Base-by-base conservation (phyloP, 371 early-diverging fungal species). In the Mucor piriformis region DNA sequence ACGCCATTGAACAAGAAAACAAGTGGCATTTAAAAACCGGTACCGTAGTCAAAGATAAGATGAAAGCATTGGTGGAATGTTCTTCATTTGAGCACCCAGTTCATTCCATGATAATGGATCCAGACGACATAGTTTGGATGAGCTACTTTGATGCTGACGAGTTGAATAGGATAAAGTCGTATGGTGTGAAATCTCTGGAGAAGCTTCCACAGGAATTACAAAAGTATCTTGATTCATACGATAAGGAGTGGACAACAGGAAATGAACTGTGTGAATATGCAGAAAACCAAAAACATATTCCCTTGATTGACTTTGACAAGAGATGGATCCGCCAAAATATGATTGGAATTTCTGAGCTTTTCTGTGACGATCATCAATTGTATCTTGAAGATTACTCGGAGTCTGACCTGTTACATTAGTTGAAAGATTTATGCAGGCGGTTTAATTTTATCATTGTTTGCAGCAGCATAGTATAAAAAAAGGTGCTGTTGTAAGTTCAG, bases 51-150 rank as follows among this genome's bases (percentile, higher is more conserved):
- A 8, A 29, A 29, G 1, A 29, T 29, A 29, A 46, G 23, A 57
- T 35, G 57, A 57, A 48, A 34, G 23, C 5, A 23, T 37, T 48
- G 34, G 48, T 35, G 24, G 11, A 29, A 29, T 29, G 29, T 29
- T 29, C 29, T 29, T 29, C 16, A 6, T 49, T 24, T 25, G 50
- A 57, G 18, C 49, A 50, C 42, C 58, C 58, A 25, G 58, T 57
- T 20, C 50, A 57, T 37, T 57, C 58, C 6, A 8, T 57, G 18
- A 57, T 50, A n/a, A 6, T 50, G 6, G 58, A 57, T 29, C 47
- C 49, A 16, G 40, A 57, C 20, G 50, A 48, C 20, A 6, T 50
- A 25, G 20, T 50, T n/a, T 57, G 50, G 58, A 46, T 38, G 48
- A 24, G 20, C 1, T 57, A 57, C 29, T 57, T 57, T 27, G 49